Base-by-base conservation (phyloP, 257 asterid species). In the Solanum bulbocastanum region DNA sequence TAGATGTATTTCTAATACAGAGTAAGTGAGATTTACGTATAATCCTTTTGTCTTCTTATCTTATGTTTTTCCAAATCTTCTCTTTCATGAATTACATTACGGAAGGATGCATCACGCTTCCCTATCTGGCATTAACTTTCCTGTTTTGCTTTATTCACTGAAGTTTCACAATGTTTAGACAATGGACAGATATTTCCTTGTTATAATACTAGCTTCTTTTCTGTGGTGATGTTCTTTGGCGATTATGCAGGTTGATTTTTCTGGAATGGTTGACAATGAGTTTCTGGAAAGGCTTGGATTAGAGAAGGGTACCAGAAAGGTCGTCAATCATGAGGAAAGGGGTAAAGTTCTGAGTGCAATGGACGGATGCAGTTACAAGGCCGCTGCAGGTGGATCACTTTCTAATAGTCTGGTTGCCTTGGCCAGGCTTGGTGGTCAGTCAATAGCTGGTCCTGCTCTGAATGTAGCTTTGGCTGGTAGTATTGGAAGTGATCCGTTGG, bases 341-440 rank as follows among this genome's bases (percentile, higher is more conserved):
- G 99, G 98, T 86, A 91, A 94, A 88, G 96, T 96, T 88, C 92
- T 97, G 86, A 92, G 93, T 66, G 99, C 99, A 56, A 97, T 97
- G 99, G 99, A 97, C 42, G 99, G 99, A 86, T 94, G 99, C 92
- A 96, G 93, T 94, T 97, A 96, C 87, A 97, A 95, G 92, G 99
- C 99, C 83, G 99, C 99, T 49, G 99, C 99, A 39, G 99, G 99
- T 87, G 99, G 99, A 37, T 96, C 99, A 83, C 99, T 97, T 86
- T 97, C 99, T 72, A 97, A 97, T 89, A 96, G 94, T 69, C 91
- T 97, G 85, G 99, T 96, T 49, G 99, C 99, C 88, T 91, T 97
- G 94, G 98, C 99, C 87, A 94, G 98, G 94, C 99, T 97, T 90
- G 99, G 99, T 72, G 93, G 90, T 83, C 96, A 91, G 79, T 60